Percentiles rank a stretch among this genome's conserved stretches.
Evolutionary conservation across 441 rosid genomes (phyloP).

Genomic region (Macaranga tanarius): DNA sequence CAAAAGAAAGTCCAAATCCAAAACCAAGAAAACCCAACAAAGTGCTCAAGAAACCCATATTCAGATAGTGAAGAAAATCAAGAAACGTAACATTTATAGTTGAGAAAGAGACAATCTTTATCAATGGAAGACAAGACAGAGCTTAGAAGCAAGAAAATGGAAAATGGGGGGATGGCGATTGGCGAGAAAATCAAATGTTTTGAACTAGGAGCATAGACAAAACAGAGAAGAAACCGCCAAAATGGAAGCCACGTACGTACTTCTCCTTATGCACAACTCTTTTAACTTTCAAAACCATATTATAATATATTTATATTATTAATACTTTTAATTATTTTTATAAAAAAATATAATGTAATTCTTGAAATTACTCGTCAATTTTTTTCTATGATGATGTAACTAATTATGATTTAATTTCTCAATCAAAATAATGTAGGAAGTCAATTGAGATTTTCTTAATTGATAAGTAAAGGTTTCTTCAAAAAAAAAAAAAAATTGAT

Average conservation of each 20-base stretch:
- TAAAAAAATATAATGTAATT: no score
- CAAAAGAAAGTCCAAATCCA: conserved; percentile 48
- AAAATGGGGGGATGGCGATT: background rate
- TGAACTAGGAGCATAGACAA: background rate
- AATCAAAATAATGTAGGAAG: no score
- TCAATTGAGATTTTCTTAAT: no score
- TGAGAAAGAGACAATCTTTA: background rate
- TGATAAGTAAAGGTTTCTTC: no score
- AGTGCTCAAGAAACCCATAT: conserved; percentile 50
- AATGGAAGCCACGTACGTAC: conserved; percentile 17
- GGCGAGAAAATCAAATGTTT: background rate
- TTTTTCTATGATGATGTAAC: no score
- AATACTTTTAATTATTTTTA: background rate
- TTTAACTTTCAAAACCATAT: no score
- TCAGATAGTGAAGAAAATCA: conserved; percentile 10
- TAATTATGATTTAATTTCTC: no score
- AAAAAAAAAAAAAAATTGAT: no score
- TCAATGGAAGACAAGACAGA: background rate
- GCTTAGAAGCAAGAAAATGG: background rate
- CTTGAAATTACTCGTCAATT: no score
- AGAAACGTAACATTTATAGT: background rate
- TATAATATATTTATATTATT: background rate
- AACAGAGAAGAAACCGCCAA: conserved; percentile 27
- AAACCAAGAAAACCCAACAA: conserved; percentile 51
- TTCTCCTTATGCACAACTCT: no score